A percentile compares a stretch with the other conserved stretches of the same genome.
These are phyloP conservation scores for Aspergillus fijiensis DNA, from an alignment of 2,329 filamentous ascomycete genomes.

Conservation along the genomic window DNA sequence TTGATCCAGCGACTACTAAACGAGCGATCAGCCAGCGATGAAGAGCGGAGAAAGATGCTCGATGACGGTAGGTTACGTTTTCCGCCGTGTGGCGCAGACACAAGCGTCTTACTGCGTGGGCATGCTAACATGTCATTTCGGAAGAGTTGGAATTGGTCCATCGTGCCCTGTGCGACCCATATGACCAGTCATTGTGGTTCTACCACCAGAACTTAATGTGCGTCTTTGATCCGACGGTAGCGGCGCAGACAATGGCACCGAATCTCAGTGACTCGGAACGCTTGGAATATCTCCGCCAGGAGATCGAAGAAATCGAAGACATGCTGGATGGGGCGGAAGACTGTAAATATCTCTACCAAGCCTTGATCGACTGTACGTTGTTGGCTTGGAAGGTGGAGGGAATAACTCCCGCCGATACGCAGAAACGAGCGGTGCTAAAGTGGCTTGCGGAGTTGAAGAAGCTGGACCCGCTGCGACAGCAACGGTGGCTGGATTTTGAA, in stretches of 20 bases:
- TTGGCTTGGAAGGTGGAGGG: slow-evolving; percentile 54
- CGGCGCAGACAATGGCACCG: slow-evolving; percentile 61
- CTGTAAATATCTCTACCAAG: slow-evolving; percentile 88
- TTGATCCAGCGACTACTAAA: slow-evolving; percentile 74
- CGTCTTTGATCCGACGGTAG: slow-evolving; percentile 57
- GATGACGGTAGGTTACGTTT: slow-evolving; percentile 58
- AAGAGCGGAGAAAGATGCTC: slow-evolving; percentile 66
- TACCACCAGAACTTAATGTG: slow-evolving; percentile 88
- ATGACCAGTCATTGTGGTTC: slow-evolving; percentile 96
- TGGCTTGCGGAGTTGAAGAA: slow-evolving; percentile 67
- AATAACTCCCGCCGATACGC: slow-evolving; percentile 45
- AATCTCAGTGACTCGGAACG: slow-evolving; percentile 63
- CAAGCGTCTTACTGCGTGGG: background rate
- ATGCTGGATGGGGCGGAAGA: slow-evolving; percentile 66
- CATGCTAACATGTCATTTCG: slow-evolving; percentile 5
- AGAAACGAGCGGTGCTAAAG: slow-evolving; percentile 44
- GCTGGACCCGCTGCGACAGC: slow-evolving; percentile 71
- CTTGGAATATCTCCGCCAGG: slow-evolving; percentile 63
- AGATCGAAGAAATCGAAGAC: slow-evolving; percentile 72
- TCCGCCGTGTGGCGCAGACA: background rate
- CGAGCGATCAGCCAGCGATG: slow-evolving; percentile 65
- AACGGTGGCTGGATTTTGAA: slow-evolving; percentile 73
- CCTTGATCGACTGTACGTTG: slow-evolving; percentile 72
- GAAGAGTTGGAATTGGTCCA: slow-evolving; percentile 73
- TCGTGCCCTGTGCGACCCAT: slow-evolving; percentile 80